Percentiles rank a stretch among this genome's conserved stretches.
Conservation (phyloP, 2,329 filamentous ascomycete species). For the Beauveria sp. region DNA sequence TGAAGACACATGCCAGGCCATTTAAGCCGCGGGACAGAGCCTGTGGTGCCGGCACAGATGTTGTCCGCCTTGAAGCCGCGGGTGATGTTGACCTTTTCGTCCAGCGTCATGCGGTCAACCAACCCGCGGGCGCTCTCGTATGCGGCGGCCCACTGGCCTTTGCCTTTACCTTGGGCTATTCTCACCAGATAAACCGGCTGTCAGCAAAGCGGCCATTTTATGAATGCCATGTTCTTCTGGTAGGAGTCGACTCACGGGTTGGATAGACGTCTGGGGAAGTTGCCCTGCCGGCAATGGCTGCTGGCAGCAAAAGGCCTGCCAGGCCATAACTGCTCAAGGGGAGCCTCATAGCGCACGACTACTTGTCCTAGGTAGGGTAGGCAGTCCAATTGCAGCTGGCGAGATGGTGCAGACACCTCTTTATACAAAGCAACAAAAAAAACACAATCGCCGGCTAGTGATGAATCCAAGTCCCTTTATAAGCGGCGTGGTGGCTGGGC, state of each 20-base stretch:
- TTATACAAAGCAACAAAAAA: background rate
- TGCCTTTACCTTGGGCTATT: constrained; percentile 24
- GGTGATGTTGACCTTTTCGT: constrained; percentile 52
- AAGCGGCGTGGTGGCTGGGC: background rate
- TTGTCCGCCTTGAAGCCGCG: constrained; percentile 46
- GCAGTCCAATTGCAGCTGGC: background rate
- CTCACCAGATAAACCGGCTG: too few relatives aligned
- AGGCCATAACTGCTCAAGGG: background rate
- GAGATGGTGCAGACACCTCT: background rate
- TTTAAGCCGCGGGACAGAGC: constrained; percentile 34
- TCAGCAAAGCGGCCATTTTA: background rate
- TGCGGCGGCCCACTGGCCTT: constrained; percentile 45
- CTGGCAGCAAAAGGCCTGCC: constrained; percentile 9
- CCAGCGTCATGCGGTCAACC: constrained; percentile 55
- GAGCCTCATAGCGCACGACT: background rate
- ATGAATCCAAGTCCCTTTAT: background rate
- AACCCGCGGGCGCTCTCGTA: constrained; percentile 50
- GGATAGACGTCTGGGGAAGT: constrained; percentile 21
- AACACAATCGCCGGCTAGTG: background rate
- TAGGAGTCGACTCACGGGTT: constrained; percentile 15
- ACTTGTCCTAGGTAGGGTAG: background rate
- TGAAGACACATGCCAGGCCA: constrained; percentile 42
- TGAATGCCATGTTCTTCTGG: background rate
- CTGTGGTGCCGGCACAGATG: constrained; percentile 40
- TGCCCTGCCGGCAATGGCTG: background rate